Percentiles rank a stretch among this genome's conserved stretches.
Evolutionary conservation across 2,329 filamentous ascomycete genomes (phyloP).

Genomic region (Apiospora marii): DNA sequence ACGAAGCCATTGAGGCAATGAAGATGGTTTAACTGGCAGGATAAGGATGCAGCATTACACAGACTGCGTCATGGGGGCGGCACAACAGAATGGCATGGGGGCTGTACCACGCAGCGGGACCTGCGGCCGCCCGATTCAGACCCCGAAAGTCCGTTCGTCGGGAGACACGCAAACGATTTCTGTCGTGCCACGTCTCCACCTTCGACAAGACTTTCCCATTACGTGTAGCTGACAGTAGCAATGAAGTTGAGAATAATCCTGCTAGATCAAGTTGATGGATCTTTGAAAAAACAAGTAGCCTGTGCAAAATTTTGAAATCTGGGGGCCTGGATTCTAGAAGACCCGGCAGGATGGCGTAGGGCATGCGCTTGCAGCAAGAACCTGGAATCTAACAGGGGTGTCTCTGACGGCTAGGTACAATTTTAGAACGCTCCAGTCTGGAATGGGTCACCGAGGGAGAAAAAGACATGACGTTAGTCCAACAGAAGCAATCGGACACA

Average conservation of each 20-base stretch:
- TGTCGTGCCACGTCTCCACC: neutral
- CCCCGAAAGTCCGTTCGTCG: neutral
- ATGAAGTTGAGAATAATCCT: neutral
- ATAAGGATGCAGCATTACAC: neutral
- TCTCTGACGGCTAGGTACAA: neutral
- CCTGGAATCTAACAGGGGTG: neutral
- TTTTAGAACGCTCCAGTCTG: slow-evolving; percentile 6
- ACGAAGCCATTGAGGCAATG: neutral
- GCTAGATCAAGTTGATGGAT: neutral
- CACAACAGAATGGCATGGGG: neutral
- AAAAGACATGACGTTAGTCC: slow-evolving; percentile 25
- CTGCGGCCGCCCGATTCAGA: neutral
- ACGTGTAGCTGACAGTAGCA: neutral
- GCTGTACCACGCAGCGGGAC: neutral
- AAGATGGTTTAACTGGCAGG: neutral
- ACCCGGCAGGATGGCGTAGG: slow-evolving; percentile 4
- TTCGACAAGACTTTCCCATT: neutral
- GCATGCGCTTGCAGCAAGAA: slow-evolving; percentile 11
- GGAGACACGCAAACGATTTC: neutral
- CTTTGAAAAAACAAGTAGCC: neutral
- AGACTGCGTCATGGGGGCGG: slow-evolving; percentile 3
- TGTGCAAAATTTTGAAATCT: neutral
- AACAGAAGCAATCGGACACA: slow-evolving; percentile 27
- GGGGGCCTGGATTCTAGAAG: slow-evolving; percentile 3
- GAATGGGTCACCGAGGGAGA: slow-evolving; percentile 22